Conservation (phyloP, 371 early-diverging fungal genomes). For the Syncephalastrum monosporum region DNA sequence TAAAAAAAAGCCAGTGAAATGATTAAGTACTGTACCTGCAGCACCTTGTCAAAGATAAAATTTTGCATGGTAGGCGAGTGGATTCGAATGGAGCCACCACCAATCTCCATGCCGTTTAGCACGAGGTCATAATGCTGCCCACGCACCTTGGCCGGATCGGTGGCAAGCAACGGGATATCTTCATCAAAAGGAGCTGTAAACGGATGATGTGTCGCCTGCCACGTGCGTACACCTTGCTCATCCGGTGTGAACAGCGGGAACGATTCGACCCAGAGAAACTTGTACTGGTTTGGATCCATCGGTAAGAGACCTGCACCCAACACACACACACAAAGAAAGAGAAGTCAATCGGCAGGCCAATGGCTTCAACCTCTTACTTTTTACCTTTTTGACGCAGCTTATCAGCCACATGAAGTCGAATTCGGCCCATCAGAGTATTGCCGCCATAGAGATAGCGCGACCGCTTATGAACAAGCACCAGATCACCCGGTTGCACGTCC, state of each 20-base stretch:
- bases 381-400: constrained; percentile 57
- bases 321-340: background rate
- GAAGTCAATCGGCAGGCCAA: background rate
- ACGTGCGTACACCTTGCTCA: constrained; percentile 42
- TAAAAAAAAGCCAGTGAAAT: background rate
- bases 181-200: constrained; percentile 83
- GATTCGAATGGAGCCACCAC: constrained; percentile 90
- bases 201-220: constrained; percentile 86
- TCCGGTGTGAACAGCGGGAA: constrained; percentile 87
- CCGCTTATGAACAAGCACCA: constrained; percentile 61
- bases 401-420: constrained; percentile 62
- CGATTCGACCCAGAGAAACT: constrained; percentile 87
- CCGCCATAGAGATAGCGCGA: constrained; percentile 62
- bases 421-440: constrained; percentile 76
- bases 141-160: constrained; percentile 65
- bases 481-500: constrained; percentile 56
- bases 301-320: constrained; percentile 31
- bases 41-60: constrained; percentile 69
- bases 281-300: constrained; percentile 48
- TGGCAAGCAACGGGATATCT: constrained; percentile 62
- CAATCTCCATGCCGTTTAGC: constrained; percentile 90
- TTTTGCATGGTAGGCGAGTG: constrained; percentile 80
- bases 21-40: constrained; percentile 40
- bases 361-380: background rate
- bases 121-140: constrained; percentile 92